Percentiles rank a stretch among this genome's conserved stretches.
Evolutionary conservation across 176 grass and related monocot species (phyloP).

Genomic region (Saccharum officinarum): DNA sequence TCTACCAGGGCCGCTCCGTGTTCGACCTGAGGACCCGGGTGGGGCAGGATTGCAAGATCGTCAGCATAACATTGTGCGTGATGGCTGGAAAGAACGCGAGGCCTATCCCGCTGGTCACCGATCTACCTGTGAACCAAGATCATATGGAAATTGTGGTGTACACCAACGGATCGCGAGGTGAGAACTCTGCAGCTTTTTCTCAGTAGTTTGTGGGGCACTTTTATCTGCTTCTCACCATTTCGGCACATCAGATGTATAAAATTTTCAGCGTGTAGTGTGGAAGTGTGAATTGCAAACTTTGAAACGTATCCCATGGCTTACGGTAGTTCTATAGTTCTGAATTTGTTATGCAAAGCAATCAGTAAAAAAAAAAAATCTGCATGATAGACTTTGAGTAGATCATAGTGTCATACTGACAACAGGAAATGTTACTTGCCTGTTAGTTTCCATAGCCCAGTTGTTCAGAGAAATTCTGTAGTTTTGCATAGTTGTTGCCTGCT

Average conservation of each 20-base stretch:
- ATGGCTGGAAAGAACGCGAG: neutral
- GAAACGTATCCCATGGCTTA: too few relatives aligned
- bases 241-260: too few relatives aligned
- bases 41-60: neutral
- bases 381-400: neutral
- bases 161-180: neutral
- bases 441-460: neutral
- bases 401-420: neutral
- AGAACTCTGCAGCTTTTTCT: neutral
- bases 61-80: neutral
- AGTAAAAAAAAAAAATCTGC: too few relatives aligned
- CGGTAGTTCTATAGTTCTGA: too few relatives aligned
- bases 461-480: neutral
- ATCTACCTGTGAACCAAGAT: neutral
- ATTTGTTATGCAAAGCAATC: neutral
- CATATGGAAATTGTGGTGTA: neutral
- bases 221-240: neutral
- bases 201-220: neutral
- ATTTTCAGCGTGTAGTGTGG: too few relatives aligned
- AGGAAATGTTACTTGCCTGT: neutral
- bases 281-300: neutral
- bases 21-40: neutral
- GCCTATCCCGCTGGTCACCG: slow-evolving; percentile 9
- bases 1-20: neutral
- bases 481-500: too few relatives aligned